These are phyloP conservation scores for Acacia confusa DNA, from an alignment of 306 rosid species.

Conservation along the genomic window DNA sequence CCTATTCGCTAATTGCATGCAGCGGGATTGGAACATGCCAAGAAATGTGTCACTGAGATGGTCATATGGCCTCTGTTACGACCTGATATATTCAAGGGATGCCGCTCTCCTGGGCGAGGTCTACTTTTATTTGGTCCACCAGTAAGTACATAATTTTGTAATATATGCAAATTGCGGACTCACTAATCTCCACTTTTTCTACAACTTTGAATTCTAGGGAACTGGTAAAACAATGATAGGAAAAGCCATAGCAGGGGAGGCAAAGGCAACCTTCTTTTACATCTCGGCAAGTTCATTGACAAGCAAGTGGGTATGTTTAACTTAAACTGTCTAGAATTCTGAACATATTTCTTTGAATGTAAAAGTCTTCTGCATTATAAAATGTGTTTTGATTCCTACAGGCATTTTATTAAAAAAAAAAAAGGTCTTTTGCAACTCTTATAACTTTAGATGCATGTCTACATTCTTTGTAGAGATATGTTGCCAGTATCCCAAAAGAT, in stretches of 20 bases:
- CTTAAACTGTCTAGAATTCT: slow-evolving; percentile 18
- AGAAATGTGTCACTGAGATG: slow-evolving; percentile 85
- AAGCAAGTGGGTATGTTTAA: slow-evolving; percentile 88
- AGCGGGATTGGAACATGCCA: slow-evolving; percentile 95
- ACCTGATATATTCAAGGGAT: slow-evolving; percentile 90
- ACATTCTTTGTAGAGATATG: slow-evolving; percentile 18
- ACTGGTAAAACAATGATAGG: slow-evolving; percentile 99
- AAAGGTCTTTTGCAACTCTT: slow-evolving; percentile 9
- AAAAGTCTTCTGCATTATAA: neutral
- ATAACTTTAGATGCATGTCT: slow-evolving; percentile 13
- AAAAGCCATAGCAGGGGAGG: slow-evolving; percentile 99
- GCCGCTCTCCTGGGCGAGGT: slow-evolving; percentile 96
- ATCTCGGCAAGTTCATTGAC: slow-evolving; percentile 94
- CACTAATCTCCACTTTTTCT: slow-evolving; percentile 30
- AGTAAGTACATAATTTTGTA: slow-evolving; percentile 54
- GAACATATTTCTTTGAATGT: neutral
- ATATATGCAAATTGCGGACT: slow-evolving; percentile 16
- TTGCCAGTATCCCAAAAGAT: slow-evolving; percentile 25
- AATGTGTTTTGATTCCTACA: neutral
- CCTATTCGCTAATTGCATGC: slow-evolving; percentile 26
- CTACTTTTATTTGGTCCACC: slow-evolving; percentile 98
- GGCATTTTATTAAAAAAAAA: neutral
- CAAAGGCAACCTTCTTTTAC: slow-evolving; percentile 96
- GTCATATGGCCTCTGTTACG: slow-evolving; percentile 86
- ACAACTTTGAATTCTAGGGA: slow-evolving; percentile 60